These are phyloP conservation scores for Annulohypoxylon truncatum DNA, from an alignment of 2,329 filamentous ascomycete genomes.

Conservation along the genomic window DNA sequence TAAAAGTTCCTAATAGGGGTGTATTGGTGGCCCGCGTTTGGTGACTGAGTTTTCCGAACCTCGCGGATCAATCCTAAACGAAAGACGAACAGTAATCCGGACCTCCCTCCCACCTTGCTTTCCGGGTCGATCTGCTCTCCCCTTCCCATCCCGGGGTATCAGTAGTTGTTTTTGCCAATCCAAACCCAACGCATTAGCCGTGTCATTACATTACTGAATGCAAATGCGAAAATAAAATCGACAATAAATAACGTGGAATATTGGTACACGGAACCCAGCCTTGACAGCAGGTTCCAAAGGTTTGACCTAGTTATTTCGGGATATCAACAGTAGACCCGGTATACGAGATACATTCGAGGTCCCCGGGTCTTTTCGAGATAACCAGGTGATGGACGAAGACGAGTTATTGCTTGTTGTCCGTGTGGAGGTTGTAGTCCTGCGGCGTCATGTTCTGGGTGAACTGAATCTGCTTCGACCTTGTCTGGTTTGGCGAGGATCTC, in stretches of 20 bases:
- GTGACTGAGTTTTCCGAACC: conserved; percentile 20
- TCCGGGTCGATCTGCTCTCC: conserved; percentile 30
- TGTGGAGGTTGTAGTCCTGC: conserved; percentile 53
- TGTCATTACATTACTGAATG: conserved; percentile 48
- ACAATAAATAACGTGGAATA: conserved; percentile 33
- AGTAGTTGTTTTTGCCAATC: conserved; percentile 42
- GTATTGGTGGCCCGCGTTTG: conserved; percentile 29
- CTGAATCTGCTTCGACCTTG: conserved; percentile 57
- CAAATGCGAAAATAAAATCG: conserved; percentile 10
- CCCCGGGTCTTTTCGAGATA: neutral
- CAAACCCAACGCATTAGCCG: conserved; percentile 42
- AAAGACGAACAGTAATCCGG: conserved; percentile 29
- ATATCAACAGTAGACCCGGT: neutral
- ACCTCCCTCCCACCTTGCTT: conserved; percentile 24
- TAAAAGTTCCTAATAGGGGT: conserved; percentile 27
- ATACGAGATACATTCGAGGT: neutral
- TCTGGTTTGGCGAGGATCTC: conserved; percentile 53
- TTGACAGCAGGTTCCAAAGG: conserved; percentile 5
- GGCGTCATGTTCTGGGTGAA: conserved; percentile 61
- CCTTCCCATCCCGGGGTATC: conserved; percentile 43
- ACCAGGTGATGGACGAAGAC: neutral
- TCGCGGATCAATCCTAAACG: conserved; percentile 27
- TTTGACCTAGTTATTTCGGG: neutral
- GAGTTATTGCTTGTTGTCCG: conserved; percentile 33
- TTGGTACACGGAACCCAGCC: conserved; percentile 41